A percentile compares a stretch with the other conserved stretches of the same genome.
phyloP scores from a whole-genome alignment of 2,329 filamentous ascomycete species.

The Botrytis fragariae region DNA sequence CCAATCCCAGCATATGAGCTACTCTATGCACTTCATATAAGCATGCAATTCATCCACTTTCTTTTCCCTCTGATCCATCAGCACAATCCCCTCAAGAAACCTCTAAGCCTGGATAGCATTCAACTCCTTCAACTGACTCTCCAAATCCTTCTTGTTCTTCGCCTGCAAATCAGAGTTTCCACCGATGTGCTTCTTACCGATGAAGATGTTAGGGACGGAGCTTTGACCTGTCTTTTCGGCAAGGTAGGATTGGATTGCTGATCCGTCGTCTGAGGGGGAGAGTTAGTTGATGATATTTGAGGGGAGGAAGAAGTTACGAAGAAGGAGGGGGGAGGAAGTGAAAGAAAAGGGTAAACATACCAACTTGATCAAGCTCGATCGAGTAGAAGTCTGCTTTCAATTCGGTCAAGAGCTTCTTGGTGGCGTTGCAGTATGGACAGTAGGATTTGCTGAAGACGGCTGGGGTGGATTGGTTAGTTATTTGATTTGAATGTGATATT shows the following conservation, averaged over 20 bases:
- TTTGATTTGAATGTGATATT: neutral
- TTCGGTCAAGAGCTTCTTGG: conserved; percentile 71
- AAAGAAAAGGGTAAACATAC: conserved; percentile 45
- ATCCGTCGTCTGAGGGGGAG: conserved; percentile 65
- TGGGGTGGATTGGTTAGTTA: conserved; percentile 36
- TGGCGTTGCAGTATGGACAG: conserved; percentile 85
- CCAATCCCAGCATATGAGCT: neutral
- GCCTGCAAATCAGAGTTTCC: conserved; percentile 87
- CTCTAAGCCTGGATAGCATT: conserved; percentile 48
- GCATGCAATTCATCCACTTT: neutral
- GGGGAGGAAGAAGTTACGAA: neutral
- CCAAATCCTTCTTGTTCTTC: conserved; percentile 60
- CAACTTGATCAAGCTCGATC: conserved; percentile 81
- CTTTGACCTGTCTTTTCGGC: conserved; percentile 76
- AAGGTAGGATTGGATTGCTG: conserved; percentile 79
- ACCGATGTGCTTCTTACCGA: conserved; percentile 85
- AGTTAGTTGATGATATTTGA: neutral
- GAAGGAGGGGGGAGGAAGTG: too few relatives aligned
- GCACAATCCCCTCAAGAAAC: too few relatives aligned
- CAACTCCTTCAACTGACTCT: conserved; percentile 60
- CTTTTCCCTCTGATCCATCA: neutral
- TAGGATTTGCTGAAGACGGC: conserved; percentile 97
- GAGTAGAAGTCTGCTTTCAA: conserved; percentile 69
- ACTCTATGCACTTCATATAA: neutral
- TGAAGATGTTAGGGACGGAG: conserved; percentile 96